Base-by-base conservation (phyloP, 1,284 basidiomycete species). In the Puccinia horiana region DNA sequence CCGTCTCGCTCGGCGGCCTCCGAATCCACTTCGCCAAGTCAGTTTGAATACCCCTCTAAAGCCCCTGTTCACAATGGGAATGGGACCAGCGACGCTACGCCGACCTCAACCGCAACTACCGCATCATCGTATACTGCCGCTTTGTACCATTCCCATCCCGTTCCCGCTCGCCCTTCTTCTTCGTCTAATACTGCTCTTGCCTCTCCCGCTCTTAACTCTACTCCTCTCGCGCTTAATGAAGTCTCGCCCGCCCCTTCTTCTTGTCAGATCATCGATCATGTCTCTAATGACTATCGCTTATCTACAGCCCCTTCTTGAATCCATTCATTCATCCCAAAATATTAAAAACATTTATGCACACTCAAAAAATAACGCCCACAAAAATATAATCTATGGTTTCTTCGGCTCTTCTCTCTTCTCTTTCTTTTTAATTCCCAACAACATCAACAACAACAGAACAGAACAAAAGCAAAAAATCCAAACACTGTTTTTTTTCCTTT, bases 11-110 rank as follows among this genome's bases (percentile, higher is more conserved):
- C 78, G 4, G 9, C 65, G 26, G 20, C 35, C 29, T 44, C 78
- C n/a, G 54, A 54, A 44, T 81, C 78, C 11, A 44, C 65, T 18
- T 58, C 20, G 18, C 67, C 77, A 4, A n/a, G n/a, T 40, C 67
- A 72, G 20, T 80, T 80, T 37, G 65, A 67, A 40, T 80, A 80
- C 47, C n/a, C 49, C 5, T 54, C 70, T 5, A 47, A 73, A 73
- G 8, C 29, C 35, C 29, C 32, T 37, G 4, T 11, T 26, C 40
- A 44, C 35, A 26, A 72, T 49, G 26, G n/a, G 11, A 44, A 72
- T 72, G 23, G 69, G 9, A 20, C 8, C 23, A 35, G 40, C 20
- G 56, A 58, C 6, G 8, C 23, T 14, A 29, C 56, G 8, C 9
- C 56, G 8, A 9, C 20, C 5, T 49, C 69, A 42, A n/a, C n/a